Evolutionary conservation across 805 yeast genomes (phyloP), one percentile per base, ranked within the genome.

Genomic region (Kodamaea lidongshanica): DNA sequence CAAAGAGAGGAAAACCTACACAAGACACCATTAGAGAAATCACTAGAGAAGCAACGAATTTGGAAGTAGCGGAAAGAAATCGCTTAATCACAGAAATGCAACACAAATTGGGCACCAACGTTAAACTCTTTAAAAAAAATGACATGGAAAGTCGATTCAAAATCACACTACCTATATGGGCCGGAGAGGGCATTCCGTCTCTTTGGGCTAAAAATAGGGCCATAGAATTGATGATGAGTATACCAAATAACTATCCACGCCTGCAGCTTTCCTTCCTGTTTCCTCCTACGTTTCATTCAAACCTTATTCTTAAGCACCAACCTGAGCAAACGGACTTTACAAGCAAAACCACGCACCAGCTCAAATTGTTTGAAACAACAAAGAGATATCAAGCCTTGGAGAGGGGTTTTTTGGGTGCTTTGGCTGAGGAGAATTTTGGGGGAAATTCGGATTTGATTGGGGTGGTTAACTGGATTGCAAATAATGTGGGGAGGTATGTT

Each of bases 191-290:
- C 7, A 23, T 49, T 5, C 69, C 67, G 2, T 38, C 38, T 9
- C 27, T 53, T 7, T 63, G 67, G 67, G 27, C 30, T 3, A 29
- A 37, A 16, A 44, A 50, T 30, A 41, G 24, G 38, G 7, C 34
- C 7, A 29, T 62, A 3, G 67, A 63, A 19, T 23, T 63, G 12
- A 42, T 60, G 35, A 25, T 64, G 7, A 38, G 46, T 2, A 50
- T 64, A 11, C 69, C 67, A 1, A 44, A 36, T 3, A 37, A 45
- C 20, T 63, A 57, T 31, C 70, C 70, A 1, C 41, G 48, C n/a
- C 17, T 32, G 2, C 34, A 40, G 3, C 33, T 51, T 1, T 32
- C 34, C 7, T 37, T 61, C 7, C 44, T 41, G 12, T 38, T 61
- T 4, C 54, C 59, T 7, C 42, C 49, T 22, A 57, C 49, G 39